Evolutionary conservation across 768 basidiomycete genomes (phyloP).

Genomic region (Strobilomyces echinocephalus): DNA sequence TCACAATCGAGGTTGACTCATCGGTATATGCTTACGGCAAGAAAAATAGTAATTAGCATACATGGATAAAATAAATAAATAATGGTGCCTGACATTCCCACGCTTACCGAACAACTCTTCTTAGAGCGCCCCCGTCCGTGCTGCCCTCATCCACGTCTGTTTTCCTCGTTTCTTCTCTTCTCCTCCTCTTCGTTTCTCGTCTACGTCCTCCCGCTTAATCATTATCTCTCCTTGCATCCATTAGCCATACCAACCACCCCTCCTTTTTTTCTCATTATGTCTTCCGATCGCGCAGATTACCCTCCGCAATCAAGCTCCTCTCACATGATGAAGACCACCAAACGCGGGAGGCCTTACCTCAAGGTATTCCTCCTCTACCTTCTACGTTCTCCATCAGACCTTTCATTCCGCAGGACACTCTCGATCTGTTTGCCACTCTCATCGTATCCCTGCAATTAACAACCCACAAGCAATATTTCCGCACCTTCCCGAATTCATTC

Average conservation of each 20-base stretch:
- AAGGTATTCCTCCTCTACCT: conserved; percentile 50
- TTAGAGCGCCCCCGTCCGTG: conserved; percentile 5
- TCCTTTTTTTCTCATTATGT: conserved; percentile 30
- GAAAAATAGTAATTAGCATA: neutral
- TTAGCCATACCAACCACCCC: conserved; percentile 8
- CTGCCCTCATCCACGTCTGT: conserved; percentile 20
- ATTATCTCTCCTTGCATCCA: conserved; percentile 21
- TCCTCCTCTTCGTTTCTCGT: conserved; percentile 28
- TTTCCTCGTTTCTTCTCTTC: conserved; percentile 30
- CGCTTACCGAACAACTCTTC: conserved; percentile 26
- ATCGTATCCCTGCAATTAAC: conserved; percentile 87
- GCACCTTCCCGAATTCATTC: conserved; percentile 90
- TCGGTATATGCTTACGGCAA: neutral
- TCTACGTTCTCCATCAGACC: conserved; percentile 7
- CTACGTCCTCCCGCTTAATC: conserved; percentile 16
- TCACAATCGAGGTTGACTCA: too few species aligned
- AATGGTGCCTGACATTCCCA: conserved; percentile 19
- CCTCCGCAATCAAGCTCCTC: conserved; percentile 61
- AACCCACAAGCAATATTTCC: conserved; percentile 94
- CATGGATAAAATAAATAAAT: conserved; percentile 16
- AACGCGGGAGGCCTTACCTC: conserved; percentile 89
- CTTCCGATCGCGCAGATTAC: conserved; percentile 36
- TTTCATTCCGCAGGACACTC: conserved; percentile 67
- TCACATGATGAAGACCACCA: conserved; percentile 99
- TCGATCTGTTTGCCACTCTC: conserved; percentile 96